Evolutionary conservation across 371 early-diverging fungal genomes (phyloP), one percentile per base, ranked within the genome.

Genomic region (Modicella reniformis): DNA sequence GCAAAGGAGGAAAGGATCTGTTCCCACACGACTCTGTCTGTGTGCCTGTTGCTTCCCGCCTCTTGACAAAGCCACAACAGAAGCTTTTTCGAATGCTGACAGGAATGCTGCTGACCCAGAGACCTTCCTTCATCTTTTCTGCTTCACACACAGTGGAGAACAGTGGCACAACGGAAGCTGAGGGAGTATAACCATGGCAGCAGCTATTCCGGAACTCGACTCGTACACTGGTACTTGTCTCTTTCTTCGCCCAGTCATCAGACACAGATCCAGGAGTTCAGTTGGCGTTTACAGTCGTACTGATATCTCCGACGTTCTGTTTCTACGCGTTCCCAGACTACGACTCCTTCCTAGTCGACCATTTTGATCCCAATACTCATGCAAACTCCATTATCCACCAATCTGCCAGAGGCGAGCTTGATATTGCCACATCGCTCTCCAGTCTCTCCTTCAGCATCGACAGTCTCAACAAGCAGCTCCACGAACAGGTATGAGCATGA

Each of bases 401-500:
- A 61, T 80, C 88, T n/a, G 76, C 82, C 19, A 81, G 71, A 33
- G 88, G 86, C 47, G 85, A 81, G 29, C 81, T 80, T 12, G 92
- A 92, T 69, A 85, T 92, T 32, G 79, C 88, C 5, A 86, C 90
- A 10, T 88, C 92, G 2, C 82, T 93, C 2, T 86, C 92, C 12
- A 91, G 87, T 67, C 82, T 93, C 37, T 84, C 88, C 13, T 91
- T 91, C 80, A 89, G 87, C 54, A 89, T 93, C 53, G 92, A 92
- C 51, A 89, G 88, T 71, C 82, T 93, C 47, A 90, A 90, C 67
- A 92, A 91, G 67, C 90, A 92, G 54, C 87, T 93, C 7, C 90
- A 91, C 52, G 90, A 90, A n/a, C 89, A 92, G 85, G 93, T 90
- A 81, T 13, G 49, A 29, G 15, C 26, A 17, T 26, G 26, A 26